Conservation (phyloP, 352 stramenopile genomes). For the Phytophthora brassicae region DNA sequence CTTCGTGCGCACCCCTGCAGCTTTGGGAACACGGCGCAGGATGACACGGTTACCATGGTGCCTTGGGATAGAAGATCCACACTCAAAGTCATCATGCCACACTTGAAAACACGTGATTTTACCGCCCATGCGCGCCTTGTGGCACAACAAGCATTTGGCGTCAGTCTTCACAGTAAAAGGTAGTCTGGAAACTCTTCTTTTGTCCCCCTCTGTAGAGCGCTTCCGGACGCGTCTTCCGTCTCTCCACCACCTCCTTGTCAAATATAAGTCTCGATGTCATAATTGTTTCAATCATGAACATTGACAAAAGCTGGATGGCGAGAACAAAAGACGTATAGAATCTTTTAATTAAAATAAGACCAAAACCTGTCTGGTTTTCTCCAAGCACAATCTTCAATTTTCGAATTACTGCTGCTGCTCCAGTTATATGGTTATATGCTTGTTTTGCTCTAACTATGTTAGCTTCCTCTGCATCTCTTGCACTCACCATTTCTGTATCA, state of each 20-base stretch:
- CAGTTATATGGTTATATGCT: neutral
- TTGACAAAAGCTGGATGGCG: no score
- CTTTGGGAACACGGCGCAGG: neutral
- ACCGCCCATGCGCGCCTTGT: neutral
- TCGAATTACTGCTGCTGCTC: neutral
- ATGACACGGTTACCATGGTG: neutral
- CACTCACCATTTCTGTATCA: no score
- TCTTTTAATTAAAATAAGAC: neutral
- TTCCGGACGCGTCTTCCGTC: neutral
- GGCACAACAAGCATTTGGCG: no score
- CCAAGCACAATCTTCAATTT: no score
- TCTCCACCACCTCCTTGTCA: neutral
- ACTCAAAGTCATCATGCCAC: slow-evolving; percentile 6
- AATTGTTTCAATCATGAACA: no score
- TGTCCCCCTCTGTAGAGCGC: neutral
- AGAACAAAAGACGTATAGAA: neutral
- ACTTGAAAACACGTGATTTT: slow-evolving; percentile 2
- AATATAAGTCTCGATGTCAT: no score
- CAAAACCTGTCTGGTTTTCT: neutral
- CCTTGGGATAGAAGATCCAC: neutral
- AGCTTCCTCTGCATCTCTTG: no score
- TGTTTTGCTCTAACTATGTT: neutral
- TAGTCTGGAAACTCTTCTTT: slow-evolving; percentile 3
- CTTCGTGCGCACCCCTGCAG: neutral
- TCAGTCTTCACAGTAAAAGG: neutral